Conservation (phyloP, 352 stramenopile genomes). For the Phytopythium helicoides region DNA sequence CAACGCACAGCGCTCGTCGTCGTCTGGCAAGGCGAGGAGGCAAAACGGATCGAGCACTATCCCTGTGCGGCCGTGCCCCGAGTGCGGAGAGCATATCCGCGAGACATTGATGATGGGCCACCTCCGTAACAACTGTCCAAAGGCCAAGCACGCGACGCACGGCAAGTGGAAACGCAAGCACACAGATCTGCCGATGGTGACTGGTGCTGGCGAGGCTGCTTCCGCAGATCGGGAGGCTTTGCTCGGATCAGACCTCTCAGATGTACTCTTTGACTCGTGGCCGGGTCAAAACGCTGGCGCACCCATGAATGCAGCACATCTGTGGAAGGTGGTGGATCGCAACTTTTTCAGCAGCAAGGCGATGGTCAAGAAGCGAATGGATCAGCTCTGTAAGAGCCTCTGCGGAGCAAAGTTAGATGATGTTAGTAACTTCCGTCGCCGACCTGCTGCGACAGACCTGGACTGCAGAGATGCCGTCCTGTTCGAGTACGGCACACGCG, state of each 20-base stretch:
- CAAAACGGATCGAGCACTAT: slow-evolving; percentile 16
- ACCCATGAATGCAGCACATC: slow-evolving; percentile 74
- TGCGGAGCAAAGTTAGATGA: slow-evolving; percentile 70
- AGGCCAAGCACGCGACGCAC: slow-evolving; percentile 29
- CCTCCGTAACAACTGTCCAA: slow-evolving; percentile 52
- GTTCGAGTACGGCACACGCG: slow-evolving; percentile 32
- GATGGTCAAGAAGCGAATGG: slow-evolving; percentile 70
- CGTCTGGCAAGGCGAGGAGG: slow-evolving; percentile 34
- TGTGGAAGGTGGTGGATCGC: slow-evolving; percentile 71
- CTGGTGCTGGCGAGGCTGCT: slow-evolving; percentile 12
- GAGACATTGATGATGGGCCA: slow-evolving; percentile 70
- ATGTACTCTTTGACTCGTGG: slow-evolving; percentile 83
- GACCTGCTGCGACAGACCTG: slow-evolving; percentile 31
- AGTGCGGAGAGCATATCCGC: slow-evolving; percentile 60
- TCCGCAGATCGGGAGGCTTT: slow-evolving; percentile 19
- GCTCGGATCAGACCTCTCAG: slow-evolving; percentile 40
- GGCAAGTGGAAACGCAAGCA: slow-evolving; percentile 40
- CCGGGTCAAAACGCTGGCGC: slow-evolving; percentile 64
- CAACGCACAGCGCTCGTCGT: background rate
- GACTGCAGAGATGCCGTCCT: slow-evolving; percentile 65
- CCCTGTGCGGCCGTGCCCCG: slow-evolving; percentile 46
- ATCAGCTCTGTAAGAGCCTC: slow-evolving; percentile 63
- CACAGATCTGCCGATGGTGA: slow-evolving; percentile 16
- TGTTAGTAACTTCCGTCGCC: slow-evolving; percentile 42
- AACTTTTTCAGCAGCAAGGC: slow-evolving; percentile 67